phyloP scores from a whole-genome alignment of 805 yeast genomes.

The Suhomyces xylopsoci region DNA sequence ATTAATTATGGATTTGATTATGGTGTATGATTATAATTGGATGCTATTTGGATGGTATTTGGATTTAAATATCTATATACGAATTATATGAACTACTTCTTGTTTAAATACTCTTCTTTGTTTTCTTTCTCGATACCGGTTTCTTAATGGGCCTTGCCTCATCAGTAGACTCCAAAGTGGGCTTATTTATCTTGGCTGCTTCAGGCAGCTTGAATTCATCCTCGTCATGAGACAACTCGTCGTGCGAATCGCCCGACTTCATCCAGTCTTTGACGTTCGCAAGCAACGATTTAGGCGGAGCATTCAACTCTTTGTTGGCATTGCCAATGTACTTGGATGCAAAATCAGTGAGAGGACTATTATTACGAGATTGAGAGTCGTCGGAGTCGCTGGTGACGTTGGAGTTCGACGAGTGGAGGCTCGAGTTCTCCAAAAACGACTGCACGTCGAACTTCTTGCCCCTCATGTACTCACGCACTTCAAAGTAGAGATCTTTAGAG shows the following conservation, averaged over 20 bases:
- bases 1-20: too few species aligned
- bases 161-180: not conserved
- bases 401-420: constrained; percentile 11
- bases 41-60: too few species aligned
- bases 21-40: too few species aligned
- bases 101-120: not conserved
- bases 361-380: constrained; percentile 23
- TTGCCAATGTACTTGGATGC: constrained; percentile 64
- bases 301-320: constrained; percentile 38
- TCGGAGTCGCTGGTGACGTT: constrained; percentile 25
- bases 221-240: constrained; percentile 25
- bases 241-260: constrained; percentile 30
- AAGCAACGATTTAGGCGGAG: constrained; percentile 27
- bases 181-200: not conserved
- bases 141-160: not conserved
- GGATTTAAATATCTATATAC: too few species aligned
- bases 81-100: too few species aligned
- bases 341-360: constrained; percentile 64
- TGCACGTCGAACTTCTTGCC: constrained; percentile 38
- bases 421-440: constrained; percentile 22
- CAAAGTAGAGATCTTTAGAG: constrained; percentile 79
- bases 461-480: constrained; percentile 71
- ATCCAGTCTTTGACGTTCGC: constrained; percentile 45
- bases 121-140: not conserved
- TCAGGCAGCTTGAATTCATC: constrained; percentile 4